phyloP scores from a whole-genome alignment of 129 eudicot species.

The Scalesia atractyloides region DNA sequence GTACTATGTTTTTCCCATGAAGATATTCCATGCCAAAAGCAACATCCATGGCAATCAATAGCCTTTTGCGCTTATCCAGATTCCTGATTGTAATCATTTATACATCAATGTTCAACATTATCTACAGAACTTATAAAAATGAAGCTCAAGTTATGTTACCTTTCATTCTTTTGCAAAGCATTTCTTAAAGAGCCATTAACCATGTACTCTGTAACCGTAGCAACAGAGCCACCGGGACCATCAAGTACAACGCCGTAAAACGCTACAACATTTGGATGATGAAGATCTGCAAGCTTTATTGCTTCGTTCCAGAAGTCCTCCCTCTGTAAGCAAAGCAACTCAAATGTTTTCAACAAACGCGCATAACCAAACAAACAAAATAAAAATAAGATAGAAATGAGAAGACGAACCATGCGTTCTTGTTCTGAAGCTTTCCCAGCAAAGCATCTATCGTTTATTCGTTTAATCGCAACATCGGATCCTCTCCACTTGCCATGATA shows the following conservation, averaged over 20 bases:
- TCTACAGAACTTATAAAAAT: not conserved
- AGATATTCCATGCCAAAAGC: constrained; percentile 99
- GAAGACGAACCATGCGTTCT: constrained; percentile 77
- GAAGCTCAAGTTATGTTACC: constrained; percentile 36
- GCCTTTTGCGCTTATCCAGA: constrained; percentile 87
- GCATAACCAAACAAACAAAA: not conserved
- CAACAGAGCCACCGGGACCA: constrained; percentile 89
- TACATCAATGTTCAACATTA: not conserved
- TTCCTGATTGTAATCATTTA: constrained; percentile 42
- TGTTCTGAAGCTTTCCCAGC: constrained; percentile 87
- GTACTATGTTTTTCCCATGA: constrained; percentile 88
- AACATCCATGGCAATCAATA: constrained; percentile 89
- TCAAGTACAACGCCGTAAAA: constrained; percentile 96
- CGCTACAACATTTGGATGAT: constrained; percentile 97
- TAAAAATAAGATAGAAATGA: not conserved
- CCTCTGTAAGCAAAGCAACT: constrained; percentile 42
- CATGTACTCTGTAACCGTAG: constrained; percentile 95
- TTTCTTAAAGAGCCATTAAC: constrained; percentile 88
- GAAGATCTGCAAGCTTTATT: constrained; percentile 85
- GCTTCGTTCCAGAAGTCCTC: constrained; percentile 98
- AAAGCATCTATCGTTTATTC: constrained; percentile 88
- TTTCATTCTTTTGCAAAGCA: constrained; percentile 80
- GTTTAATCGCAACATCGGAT: constrained; percentile 86
- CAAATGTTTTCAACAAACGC: constrained; percentile 1
- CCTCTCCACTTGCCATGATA: constrained; percentile 99